phyloP scores from a whole-genome alignment of 257 asterid genomes.

The Ligustrum vulgare region DNA sequence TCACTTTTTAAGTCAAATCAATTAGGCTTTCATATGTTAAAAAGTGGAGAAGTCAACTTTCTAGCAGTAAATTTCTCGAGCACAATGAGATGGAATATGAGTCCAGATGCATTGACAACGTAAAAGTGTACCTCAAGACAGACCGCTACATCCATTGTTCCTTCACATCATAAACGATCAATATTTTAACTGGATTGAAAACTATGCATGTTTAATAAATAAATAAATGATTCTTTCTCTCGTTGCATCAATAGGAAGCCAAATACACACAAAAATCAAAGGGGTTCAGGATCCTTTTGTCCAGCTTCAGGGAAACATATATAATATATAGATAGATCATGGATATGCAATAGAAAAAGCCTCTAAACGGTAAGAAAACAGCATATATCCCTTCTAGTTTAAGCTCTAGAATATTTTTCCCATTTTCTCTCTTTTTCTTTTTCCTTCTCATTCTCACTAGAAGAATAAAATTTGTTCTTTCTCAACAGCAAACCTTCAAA shows the following conservation, averaged over 20 bases:
- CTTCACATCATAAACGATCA: not conserved
- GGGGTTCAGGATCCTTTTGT: not conserved
- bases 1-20: not conserved
- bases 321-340: not conserved
- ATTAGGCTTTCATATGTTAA: constrained; percentile 2
- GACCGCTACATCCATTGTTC: not conserved
- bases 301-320: constrained; percentile 2
- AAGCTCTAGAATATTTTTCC: constrained; percentile 8
- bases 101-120: not conserved
- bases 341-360: not conserved
- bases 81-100: not conserved
- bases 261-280: not conserved
- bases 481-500: not conserved
- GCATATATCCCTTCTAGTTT: not conserved
- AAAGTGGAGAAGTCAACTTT: not conserved
- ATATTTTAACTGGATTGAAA: not conserved
- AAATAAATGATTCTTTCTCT: not conserved
- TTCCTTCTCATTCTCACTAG: not conserved
- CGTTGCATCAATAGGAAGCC: not conserved
- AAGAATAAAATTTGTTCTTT: not conserved
- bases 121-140: not conserved
- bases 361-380: not conserved
- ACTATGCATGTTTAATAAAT: constrained; percentile 1
- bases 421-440: not conserved
- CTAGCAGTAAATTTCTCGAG: not conserved